Evolutionary conservation across 139 green algal species (phyloP).

Genomic region (Micractinium conductrix): DNA sequence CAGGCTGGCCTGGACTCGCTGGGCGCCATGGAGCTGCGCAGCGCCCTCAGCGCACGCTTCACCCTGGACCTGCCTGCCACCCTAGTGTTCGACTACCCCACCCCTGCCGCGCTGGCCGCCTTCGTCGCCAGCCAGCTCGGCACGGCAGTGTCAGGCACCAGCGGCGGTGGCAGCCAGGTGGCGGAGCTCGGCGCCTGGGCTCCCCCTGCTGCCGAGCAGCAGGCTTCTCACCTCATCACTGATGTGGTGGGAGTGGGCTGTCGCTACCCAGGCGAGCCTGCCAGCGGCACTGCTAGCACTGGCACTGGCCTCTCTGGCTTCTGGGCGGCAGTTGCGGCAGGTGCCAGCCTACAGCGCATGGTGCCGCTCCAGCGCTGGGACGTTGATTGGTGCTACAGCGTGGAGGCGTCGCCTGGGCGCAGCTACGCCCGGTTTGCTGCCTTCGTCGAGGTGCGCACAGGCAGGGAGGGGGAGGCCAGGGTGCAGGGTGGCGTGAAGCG

Average conservation of each 20-base stretch:
- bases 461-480: background rate
- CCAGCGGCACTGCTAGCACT: background rate
- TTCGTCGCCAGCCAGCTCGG: conserved; percentile 32
- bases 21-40: conserved; percentile 54
- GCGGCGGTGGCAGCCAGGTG: too few species aligned
- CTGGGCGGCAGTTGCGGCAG: background rate
- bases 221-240: too few species aligned
- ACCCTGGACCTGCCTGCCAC: conserved; percentile 44
- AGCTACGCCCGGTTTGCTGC: conserved; percentile 62
- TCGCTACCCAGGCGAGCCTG: conserved; percentile 11
- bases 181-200: too few species aligned
- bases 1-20: conserved; percentile 77
- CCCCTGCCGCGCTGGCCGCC: conserved; percentile 40
- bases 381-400: conserved; percentile 51
- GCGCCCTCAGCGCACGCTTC: conserved; percentile 35
- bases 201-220: too few species aligned
- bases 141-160: too few species aligned
- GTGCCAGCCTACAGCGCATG: conserved; percentile 56
- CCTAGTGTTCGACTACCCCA: conserved; percentile 63
- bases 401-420: background rate
- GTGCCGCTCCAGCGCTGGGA: conserved; percentile 73
- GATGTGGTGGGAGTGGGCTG: conserved; percentile 26
- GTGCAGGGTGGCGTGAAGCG: background rate
- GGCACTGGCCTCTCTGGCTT: conserved; percentile 33
- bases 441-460: conserved; percentile 37